Evolutionary conservation across 2,329 filamentous ascomycete genomes (phyloP).

Genomic region (Geoglossum cookeanum): DNA sequence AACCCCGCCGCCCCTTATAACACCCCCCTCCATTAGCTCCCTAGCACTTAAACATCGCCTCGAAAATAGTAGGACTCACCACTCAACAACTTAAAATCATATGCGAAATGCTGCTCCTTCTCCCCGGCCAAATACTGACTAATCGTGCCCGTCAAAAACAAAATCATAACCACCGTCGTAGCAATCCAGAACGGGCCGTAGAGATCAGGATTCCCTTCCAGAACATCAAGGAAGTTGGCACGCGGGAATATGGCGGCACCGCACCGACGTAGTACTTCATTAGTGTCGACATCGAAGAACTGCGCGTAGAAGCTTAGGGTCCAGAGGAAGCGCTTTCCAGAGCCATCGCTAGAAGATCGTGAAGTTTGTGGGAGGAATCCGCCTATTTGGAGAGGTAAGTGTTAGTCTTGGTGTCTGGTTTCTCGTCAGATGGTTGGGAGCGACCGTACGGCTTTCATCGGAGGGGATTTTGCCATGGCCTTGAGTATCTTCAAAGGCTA

Average conservation of each 20-base stretch:
- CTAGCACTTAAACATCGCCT: background rate
- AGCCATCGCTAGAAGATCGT: constrained; percentile 18
- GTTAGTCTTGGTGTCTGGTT: background rate
- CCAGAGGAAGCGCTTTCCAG: constrained; percentile 79
- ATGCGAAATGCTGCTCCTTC: constrained; percentile 54
- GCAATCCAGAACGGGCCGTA: constrained; percentile 99
- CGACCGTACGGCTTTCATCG: constrained; percentile 16
- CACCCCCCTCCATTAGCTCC: background rate
- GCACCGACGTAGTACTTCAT: constrained; percentile 71
- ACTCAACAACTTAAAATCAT: constrained; percentile 78
- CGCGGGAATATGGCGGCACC: constrained; percentile 76
- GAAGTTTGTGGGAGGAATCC: constrained; percentile 31
- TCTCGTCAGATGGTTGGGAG: constrained; percentile 8
- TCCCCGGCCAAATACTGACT: constrained; percentile 65
- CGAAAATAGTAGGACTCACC: constrained; percentile 29
- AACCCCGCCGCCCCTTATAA: constrained; percentile 63
- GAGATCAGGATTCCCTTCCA: constrained; percentile 90
- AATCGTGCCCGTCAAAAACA: constrained; percentile 90
- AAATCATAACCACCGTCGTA: constrained; percentile 85
- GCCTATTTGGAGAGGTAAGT: background rate
- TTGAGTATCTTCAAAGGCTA: constrained; percentile 6
- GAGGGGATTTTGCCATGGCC: constrained; percentile 22
- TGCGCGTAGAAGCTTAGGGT: constrained; percentile 83
- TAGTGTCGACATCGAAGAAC: constrained; percentile 97
- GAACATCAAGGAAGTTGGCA: constrained; percentile 87